Conservation (phyloP, 2,329 filamentous ascomycete genomes). For the Microdochium bolleyi region DNA sequence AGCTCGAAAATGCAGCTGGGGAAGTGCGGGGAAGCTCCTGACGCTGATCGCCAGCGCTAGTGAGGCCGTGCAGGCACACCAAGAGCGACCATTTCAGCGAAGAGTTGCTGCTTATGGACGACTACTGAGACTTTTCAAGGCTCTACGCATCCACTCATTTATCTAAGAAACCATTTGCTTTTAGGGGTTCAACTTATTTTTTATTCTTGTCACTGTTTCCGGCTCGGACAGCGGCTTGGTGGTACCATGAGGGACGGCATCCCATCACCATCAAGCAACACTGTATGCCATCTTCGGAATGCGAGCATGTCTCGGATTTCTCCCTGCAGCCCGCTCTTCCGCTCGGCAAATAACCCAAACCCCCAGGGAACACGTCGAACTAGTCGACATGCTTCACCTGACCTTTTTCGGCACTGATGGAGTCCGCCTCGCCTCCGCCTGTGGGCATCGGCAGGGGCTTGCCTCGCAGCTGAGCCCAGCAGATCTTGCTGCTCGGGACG, state of each 20-base stretch:
- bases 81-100: neutral
- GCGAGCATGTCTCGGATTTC: neutral
- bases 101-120: neutral
- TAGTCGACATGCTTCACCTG: neutral
- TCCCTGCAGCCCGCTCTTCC: neutral
- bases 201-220: neutral
- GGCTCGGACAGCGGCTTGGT: neutral
- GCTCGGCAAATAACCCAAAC: neutral
- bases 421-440: neutral
- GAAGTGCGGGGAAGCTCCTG: neutral
- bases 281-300: neutral
- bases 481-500: slow-evolving; percentile 2
- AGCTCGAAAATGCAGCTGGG: neutral
- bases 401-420: neutral
- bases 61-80: neutral
- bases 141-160: no score
- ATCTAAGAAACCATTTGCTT: no score
- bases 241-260: neutral
- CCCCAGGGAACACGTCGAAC: neutral
- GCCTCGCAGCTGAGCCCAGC: neutral
- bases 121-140: no score
- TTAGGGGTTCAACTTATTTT: neutral
- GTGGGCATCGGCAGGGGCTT: neutral
- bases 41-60: neutral
- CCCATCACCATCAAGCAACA: neutral